Base-by-base conservation (phyloP, 1,139 yeast species). In the Saccharomyces hybrid region DNA sequence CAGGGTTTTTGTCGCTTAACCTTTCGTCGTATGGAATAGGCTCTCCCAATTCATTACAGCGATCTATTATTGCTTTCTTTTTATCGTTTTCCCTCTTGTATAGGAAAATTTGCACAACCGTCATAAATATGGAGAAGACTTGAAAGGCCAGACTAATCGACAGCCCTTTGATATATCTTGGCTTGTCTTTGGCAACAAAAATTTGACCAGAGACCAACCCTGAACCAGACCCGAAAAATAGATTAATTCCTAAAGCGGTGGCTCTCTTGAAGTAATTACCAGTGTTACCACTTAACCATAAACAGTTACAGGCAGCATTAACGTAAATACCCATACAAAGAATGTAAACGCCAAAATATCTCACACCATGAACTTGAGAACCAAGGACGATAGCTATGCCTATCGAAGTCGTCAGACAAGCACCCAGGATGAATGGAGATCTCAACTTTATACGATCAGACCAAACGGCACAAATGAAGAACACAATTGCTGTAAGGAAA, bases 1-100 rank as follows among this genome's bases (percentile, higher is more conserved):
- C 73, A 1, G 95, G 95, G 62, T 79, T 80, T 60, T 78, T 70
- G 67, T 88, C 96, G 59, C 95, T 67, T 50, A 78, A 78, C 63
- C 80, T 76, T 53, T 78, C 79, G n/a, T 75, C 72, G 8, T 72
- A 61, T 25, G 76, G 76, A 70, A 81, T 80, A 57, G 79, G 73
- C 54, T 73, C 73, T 50, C 68, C 73, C 63, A 70, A 68, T 8
- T 62, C 67, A 20, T 61, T 63, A 20, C 70, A 64, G 48, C 66
- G 64, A 20, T 60, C 59, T 26, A 66, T 63, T 9, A 65, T 63
- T 9, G 57, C 59, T 50, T 60, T 59, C 61, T 83, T 83, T 57
- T 72, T 64, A 44, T 63, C 69, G 62, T 82, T 82, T 59, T 75
- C 70, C 60, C 75, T 70, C 49, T 64, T 59, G 50, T 78, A 71